Percentiles rank a stretch among this genome's conserved stretches.
Evolutionary conservation across 352 stramenopile genomes (phyloP).

Genomic region (Phytophthora sansomeana): DNA sequence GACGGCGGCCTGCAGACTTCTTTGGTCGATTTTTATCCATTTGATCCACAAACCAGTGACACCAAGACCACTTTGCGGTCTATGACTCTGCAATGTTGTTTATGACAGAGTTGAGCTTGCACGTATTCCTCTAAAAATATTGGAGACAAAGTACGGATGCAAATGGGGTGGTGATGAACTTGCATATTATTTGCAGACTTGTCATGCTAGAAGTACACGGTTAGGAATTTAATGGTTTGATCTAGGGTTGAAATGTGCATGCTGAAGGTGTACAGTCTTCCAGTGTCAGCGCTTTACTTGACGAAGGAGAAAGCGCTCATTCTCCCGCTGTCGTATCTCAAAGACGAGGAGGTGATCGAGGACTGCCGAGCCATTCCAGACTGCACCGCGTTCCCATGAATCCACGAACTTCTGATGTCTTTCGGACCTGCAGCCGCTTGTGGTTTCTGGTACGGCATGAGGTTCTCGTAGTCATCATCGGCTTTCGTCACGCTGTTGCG

Average conservation of each 20-base stretch:
- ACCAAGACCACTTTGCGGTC: neutral
- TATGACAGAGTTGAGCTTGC: neutral
- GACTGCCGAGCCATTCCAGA: conserved; percentile 13
- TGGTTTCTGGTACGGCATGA: conserved; percentile 47
- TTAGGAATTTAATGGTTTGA: conserved; percentile 14
- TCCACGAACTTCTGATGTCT: conserved; percentile 21
- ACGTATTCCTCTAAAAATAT: conserved; percentile 33
- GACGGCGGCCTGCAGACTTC: conserved; percentile 17
- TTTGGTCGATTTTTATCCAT: conserved; percentile 26
- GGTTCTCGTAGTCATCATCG: conserved; percentile 27
- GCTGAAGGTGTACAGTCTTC: neutral
- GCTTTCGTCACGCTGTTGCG: conserved; percentile 38
- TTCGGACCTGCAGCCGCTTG: conserved; percentile 2
- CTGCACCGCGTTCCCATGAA: conserved; percentile 5
- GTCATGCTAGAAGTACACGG: neutral
- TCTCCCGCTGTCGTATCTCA: conserved; percentile 28
- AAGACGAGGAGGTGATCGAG: conserved; percentile 23
- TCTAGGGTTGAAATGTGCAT: neutral
- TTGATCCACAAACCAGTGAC: neutral
- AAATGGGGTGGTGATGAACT: conserved; percentile 19
- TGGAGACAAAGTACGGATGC: neutral
- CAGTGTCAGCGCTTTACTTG: conserved; percentile 16
- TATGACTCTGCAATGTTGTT: too few species aligned
- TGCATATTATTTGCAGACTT: conserved; percentile 21
- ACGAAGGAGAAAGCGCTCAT: conserved; percentile 44